Percentiles rank a stretch among this genome's conserved stretches.
Conservation (phyloP, 2,329 filamentous ascomycete species). For the Claviceps monticola region DNA sequence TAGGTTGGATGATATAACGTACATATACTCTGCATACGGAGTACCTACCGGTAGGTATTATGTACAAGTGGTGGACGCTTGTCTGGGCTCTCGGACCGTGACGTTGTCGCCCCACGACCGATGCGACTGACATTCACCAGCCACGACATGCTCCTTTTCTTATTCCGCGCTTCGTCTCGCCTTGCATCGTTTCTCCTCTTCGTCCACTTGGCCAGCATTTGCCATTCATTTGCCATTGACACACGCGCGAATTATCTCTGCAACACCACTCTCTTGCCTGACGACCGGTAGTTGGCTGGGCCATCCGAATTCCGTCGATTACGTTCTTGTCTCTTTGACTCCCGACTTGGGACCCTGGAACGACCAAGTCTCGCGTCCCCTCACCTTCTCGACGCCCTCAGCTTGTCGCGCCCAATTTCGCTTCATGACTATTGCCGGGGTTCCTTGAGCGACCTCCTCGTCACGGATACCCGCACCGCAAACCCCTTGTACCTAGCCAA, state of each 20-base stretch:
- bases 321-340: neutral
- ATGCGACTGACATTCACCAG: neutral
- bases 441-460: neutral
- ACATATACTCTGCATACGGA: no score
- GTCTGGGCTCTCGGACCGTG: neutral
- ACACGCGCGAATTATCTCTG: neutral
- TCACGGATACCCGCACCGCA: neutral
- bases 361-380: neutral
- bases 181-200: neutral
- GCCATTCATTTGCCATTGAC: neutral
- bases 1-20: no score
- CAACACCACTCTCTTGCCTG: neutral
- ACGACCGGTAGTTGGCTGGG: neutral
- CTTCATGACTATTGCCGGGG: slow-evolving; percentile 1
- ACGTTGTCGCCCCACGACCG: neutral
- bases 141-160: neutral
- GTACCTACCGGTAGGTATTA: no score
- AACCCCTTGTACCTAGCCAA: neutral
- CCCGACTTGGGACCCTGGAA: neutral
- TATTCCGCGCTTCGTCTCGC: neutral
- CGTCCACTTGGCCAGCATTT: neutral
- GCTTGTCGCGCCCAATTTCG: slow-evolving; percentile 2
- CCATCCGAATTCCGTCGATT: neutral
- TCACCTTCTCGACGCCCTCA: neutral
- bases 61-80: neutral